Evolutionary conservation across 768 basidiomycete species (phyloP).

Genomic region (Amanita rimosa): DNA sequence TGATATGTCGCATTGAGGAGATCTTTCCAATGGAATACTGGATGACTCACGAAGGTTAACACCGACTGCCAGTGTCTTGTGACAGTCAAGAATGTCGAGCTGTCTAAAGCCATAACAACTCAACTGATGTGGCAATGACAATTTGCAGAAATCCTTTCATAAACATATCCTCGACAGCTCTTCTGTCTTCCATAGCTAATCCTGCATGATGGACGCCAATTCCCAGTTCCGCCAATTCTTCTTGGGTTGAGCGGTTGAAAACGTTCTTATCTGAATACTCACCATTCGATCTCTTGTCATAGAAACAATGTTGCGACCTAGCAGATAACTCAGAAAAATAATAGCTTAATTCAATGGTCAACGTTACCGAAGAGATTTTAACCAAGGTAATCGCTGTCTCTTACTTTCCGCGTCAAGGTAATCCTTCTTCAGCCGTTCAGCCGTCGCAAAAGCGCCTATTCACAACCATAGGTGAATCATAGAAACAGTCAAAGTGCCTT

Average conservation of each 20-base stretch:
- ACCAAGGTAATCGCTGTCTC: slow-evolving; percentile 56
- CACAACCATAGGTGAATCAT: background rate
- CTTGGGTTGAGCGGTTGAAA: background rate
- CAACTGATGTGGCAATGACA: slow-evolving; percentile 75
- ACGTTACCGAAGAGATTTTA: slow-evolving; percentile 39
- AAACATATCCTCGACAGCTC: slow-evolving; percentile 64
- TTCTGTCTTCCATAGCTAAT: slow-evolving; percentile 60
- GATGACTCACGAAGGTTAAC: slow-evolving; percentile 76
- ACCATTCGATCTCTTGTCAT: slow-evolving; percentile 61
- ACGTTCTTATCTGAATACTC: slow-evolving; percentile 10
- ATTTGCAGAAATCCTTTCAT: slow-evolving; percentile 50
- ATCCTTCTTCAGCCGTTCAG: slow-evolving; percentile 65
- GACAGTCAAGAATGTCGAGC: slow-evolving; percentile 2
- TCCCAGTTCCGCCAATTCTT: slow-evolving; percentile 59
- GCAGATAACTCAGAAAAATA: slow-evolving; percentile 1
- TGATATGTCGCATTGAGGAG: slow-evolving; percentile 16
- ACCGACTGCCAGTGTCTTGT: slow-evolving; percentile 87
- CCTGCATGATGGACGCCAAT: slow-evolving; percentile 94
- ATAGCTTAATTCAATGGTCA: background rate
- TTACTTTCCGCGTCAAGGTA: slow-evolving; percentile 45
- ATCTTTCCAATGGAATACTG: background rate
- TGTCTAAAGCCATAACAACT: background rate
- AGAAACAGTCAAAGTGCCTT: background rate
- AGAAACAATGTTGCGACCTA: slow-evolving; percentile 47
- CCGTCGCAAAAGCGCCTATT: slow-evolving; percentile 52